Percentiles rank a stretch among this genome's conserved stretches.
Evolutionary conservation across 1,284 basidiomycete species (phyloP).

Genomic region (Xerocomus cyaneibrunnescens): DNA sequence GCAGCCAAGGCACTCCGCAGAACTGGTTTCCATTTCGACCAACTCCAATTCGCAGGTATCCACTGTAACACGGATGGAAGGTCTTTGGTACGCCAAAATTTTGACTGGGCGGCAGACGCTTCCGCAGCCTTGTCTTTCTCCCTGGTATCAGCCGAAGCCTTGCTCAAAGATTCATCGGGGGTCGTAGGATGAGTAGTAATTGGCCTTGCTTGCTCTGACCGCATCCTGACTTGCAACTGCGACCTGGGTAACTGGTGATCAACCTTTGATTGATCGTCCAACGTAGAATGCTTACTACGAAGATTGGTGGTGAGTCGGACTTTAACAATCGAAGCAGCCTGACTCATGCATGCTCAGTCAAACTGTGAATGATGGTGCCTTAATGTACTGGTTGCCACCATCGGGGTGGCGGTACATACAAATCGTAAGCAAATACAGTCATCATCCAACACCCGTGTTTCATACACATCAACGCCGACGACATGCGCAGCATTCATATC

Average conservation of each 20-base stretch:
- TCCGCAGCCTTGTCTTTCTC: neutral
- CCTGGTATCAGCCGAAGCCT: neutral
- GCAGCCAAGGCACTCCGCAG: constrained; percentile 63
- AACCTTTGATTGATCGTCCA: neutral
- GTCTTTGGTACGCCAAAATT: constrained; percentile 3
- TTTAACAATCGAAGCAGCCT: too few relatives aligned
- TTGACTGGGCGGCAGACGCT: neutral
- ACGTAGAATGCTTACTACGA: neutral
- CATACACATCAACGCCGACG: too few relatives aligned
- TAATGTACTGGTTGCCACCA: too few relatives aligned
- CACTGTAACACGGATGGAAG: constrained; percentile 43
- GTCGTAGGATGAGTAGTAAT: neutral
- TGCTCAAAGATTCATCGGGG: neutral
- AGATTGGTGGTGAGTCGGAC: neutral
- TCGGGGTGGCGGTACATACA: too few relatives aligned
- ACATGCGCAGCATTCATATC: too few relatives aligned
- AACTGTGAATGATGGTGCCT: too few relatives aligned
- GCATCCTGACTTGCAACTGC: neutral
- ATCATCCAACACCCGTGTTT: too few relatives aligned
- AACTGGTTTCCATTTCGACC: constrained; percentile 63
- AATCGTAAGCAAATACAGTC: too few relatives aligned
- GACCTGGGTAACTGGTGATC: neutral
- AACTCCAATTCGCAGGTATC: constrained; percentile 57
- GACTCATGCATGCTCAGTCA: too few relatives aligned
- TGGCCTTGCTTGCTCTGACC: neutral